phyloP scores from a whole-genome alignment of 768 basidiomycete genomes.

The Lactarius tabidus region DNA sequence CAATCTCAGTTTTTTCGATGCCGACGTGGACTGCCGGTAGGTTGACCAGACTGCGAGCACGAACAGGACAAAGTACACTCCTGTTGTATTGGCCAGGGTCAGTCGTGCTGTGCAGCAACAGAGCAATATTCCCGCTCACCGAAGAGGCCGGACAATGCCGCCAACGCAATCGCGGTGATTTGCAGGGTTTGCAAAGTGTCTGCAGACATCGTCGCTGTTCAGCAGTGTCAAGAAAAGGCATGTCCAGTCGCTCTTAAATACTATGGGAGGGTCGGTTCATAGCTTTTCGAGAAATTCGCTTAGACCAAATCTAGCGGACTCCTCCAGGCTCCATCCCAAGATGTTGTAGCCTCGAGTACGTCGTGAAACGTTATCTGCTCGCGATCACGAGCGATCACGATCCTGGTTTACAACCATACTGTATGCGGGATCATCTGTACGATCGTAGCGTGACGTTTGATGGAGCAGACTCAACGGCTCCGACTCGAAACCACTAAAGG shows the following conservation, averaged over 20 bases:
- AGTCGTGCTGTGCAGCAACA: background rate
- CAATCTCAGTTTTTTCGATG: slow-evolving; percentile 20
- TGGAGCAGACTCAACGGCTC: background rate
- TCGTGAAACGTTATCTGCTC: background rate
- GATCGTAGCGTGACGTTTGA: background rate
- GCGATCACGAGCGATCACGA: background rate
- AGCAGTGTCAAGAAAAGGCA: background rate
- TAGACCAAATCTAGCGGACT: background rate
- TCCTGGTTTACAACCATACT: background rate
- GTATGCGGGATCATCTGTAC: too few species aligned
- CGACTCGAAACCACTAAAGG: background rate
- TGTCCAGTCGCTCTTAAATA: slow-evolving; percentile 1
- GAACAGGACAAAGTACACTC: slow-evolving; percentile 27
- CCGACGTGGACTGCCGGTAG: slow-evolving; percentile 1
- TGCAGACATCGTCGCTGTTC: background rate
- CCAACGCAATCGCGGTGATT: slow-evolving; percentile 18
- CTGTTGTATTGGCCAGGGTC: slow-evolving; percentile 6
- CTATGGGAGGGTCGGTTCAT: background rate
- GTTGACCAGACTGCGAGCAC: slow-evolving; percentile 28
- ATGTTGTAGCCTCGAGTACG: background rate
- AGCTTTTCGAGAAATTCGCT: background rate
- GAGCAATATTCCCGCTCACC: slow-evolving; percentile 13
- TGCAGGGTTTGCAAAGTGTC: slow-evolving; percentile 22
- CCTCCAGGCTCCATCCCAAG: background rate
- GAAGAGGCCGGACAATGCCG: slow-evolving; percentile 25